Evolutionary conservation across 2,329 filamentous ascomycete genomes (phyloP), one percentile per base, ranked within the genome.

Genomic region (Juglanconis oblonga): DNA sequence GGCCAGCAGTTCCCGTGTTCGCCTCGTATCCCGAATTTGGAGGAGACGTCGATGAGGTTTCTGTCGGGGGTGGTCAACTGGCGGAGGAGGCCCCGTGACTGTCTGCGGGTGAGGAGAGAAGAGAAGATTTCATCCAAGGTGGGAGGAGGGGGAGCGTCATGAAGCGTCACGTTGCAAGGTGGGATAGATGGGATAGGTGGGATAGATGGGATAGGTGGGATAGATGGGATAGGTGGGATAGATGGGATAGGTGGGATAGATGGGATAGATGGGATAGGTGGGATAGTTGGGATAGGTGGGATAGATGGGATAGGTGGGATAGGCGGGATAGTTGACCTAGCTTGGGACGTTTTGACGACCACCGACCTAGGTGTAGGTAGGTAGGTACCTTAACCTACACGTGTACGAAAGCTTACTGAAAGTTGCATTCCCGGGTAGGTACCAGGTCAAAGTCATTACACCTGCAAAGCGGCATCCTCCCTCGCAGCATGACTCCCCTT

Each of bases 21-120:
- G 87, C 87, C 64, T 89, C 87, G 59, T 83, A 87, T 0, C 86
- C 87, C 0, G 87, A 83, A 58, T 79, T 92, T 88, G 69, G 91
- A 93, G 29, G 88, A 87, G 68, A 96, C 90, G 74, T 96, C 91
- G 13, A 56, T 49, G 4, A 49, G 54, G 13, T 24, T 11, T 38
- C 3, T 49, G 44, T 81, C 85, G 1, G 88, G 81, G 0, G 88
- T 70, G 1, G 74, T 81, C 17, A 84, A 69, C 5, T 69, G 71
- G n/a, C 81, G 78, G 7, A 81, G 72, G 14, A 55, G 14, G 11
- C 53, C 53, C 2, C 33, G 42, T 11, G 53, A 55, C 29, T 48
- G 13, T 48, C 53, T 33, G n/a, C 32, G 53, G 13, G 53, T 44
- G 5, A 55, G 45, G 32, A 48, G 8, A 3, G 44, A 48, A 14